Conservation (phyloP, 331 rosid genomes). For the Phaseolus coccineus region DNA sequence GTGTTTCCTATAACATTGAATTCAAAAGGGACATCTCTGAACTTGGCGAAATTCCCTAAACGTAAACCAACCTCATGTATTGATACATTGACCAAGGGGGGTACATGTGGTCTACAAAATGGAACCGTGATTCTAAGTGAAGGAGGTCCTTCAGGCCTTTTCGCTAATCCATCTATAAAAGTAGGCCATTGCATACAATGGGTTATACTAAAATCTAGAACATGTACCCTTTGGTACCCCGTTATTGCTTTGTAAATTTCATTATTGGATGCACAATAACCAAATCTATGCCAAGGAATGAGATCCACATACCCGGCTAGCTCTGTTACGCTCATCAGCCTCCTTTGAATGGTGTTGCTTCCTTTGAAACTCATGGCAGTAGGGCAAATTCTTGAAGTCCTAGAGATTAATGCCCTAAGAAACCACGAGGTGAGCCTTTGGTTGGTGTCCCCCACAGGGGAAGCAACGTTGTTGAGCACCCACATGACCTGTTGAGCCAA, state of each 20-base stretch:
- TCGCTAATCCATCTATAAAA: conserved; percentile 78
- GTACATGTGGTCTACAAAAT: conserved; percentile 72
- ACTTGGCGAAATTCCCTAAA: conserved; percentile 74
- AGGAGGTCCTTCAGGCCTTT: conserved; percentile 87
- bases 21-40: conserved; percentile 78
- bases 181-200: conserved; percentile 99
- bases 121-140: conserved; percentile 81
- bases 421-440: conserved; percentile 94
- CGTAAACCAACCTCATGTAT: conserved; percentile 82
- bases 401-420: conserved; percentile 83
- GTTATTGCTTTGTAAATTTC: conserved; percentile 72
- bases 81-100: conserved; percentile 77
- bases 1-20: conserved; percentile 67
- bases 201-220: conserved; percentile 86
- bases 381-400: conserved; percentile 81
- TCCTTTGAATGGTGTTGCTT: conserved; percentile 53
- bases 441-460: conserved; percentile 84
- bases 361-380: conserved; percentile 60
- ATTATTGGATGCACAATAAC: conserved; percentile 83
- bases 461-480: conserved; percentile 96
- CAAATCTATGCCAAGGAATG: conserved; percentile 95
- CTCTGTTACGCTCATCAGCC: conserved; percentile 86
- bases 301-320: conserved; percentile 94
- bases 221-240: conserved; percentile 71
- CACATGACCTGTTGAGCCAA: conserved; percentile 98